Conservation (phyloP, 116 monocot genomes). For the Trichopus zeylanicus region DNA sequence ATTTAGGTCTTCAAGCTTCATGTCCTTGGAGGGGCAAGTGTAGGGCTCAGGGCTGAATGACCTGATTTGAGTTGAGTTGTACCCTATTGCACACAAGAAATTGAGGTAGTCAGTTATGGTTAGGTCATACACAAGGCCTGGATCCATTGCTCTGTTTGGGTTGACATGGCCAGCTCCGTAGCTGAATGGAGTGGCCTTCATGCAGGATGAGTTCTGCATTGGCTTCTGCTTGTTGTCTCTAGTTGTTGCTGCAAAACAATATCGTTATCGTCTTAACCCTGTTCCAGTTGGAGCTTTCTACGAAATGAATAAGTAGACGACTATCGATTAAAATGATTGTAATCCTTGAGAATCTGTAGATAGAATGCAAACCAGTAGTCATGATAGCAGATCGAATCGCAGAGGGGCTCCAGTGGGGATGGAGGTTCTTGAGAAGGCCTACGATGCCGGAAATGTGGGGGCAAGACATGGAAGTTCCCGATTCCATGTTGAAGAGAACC, state of each 20-base stretch:
- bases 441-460: constrained; percentile 70
- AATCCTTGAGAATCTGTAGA: background rate
- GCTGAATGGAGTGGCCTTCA: constrained; percentile 42
- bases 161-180: constrained; percentile 74
- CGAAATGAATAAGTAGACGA: too few species aligned
- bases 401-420: constrained; percentile 64
- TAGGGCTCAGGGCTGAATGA: constrained; percentile 15
- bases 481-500: constrained; percentile 35
- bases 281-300: too few species aligned
- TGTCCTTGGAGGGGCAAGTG: constrained; percentile 18
- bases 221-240: constrained; percentile 32
- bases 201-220: constrained; percentile 28
- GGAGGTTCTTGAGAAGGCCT: constrained; percentile 56
- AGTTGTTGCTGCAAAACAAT: constrained; percentile 30
- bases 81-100: constrained; percentile 55
- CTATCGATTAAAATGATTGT: too few species aligned
- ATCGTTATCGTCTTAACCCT: too few species aligned
- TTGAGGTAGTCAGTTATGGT: constrained; percentile 39
- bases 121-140: constrained; percentile 70
- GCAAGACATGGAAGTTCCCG: constrained; percentile 88
- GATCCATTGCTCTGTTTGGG: constrained; percentile 66
- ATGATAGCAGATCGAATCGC: constrained; percentile 67
- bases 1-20: constrained; percentile 25
- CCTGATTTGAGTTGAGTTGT: constrained; percentile 26
- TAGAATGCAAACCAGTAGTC: constrained; percentile 41